Base-by-base conservation (phyloP, 495 filamentous ascomycete genomes). In the Penicillium soppii region DNA sequence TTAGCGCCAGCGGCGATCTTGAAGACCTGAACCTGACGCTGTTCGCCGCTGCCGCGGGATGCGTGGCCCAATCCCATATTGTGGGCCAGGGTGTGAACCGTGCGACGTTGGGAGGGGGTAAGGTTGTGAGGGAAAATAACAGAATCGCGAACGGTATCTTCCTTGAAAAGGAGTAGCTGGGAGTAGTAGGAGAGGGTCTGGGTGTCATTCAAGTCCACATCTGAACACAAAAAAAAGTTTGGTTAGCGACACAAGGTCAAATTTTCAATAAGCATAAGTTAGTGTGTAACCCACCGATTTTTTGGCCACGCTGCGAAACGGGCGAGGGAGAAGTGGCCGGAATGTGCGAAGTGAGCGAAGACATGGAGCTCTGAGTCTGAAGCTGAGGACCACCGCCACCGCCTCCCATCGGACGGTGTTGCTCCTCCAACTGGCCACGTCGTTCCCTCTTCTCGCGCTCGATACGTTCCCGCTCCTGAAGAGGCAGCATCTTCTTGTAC, bases 401-500 rank as follows among this genome's bases (percentile, higher is more conserved):
- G 13, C 71, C 65, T 16, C 71, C 72, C 61, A 90, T 79, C 17
- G 87, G 88, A 22, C 91, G 81, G 67, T 98, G 94, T 69, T 98
- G 94, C 71, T 97, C 94, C 67, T 97, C 91, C 33, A 98, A 77
- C 68, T 98, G 94, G 38, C 94, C 94, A 54, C 94, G 86, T 63
- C 94, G 88, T 75, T 97, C 94, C 36, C 94, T 81, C 82, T 98
- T 98, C 72, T 97, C 94, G 22, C 94, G 80, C 65, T 98, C 94
- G 53, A 98, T 98, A 17, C 95, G 84, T 66, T 98, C 94, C 43
- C 94, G 84, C 67, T 98, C 94, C 46, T 91, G 88, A 40, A 91
- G 76, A 9, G 94, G 94, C 17, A 98, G 81, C 94, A 98, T 98
- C 76, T 97, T 98, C 79, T 98, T 98, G 71, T 97, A 98, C 66